Percentiles rank a stretch among this genome's conserved stretches.
Evolutionary conservation across 2,329 filamentous ascomycete genomes (phyloP).

Genomic region (Apiospora hydei): DNA sequence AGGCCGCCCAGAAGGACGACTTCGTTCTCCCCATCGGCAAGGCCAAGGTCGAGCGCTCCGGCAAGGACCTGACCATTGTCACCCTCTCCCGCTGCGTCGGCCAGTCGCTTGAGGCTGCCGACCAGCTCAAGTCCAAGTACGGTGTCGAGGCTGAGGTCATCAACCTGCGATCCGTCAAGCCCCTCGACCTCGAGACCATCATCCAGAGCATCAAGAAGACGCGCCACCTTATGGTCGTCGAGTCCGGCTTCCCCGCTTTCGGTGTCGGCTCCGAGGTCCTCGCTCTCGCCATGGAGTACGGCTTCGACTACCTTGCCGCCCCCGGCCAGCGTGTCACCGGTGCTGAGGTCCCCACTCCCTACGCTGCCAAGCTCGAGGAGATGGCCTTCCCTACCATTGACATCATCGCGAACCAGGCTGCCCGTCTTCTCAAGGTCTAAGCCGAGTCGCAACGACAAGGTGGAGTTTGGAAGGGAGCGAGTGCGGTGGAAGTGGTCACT

Average conservation of each 20-base stretch:
- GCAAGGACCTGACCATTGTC: slow-evolving; percentile 96
- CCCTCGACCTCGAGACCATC: slow-evolving; percentile 92
- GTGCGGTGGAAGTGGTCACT: slow-evolving; percentile 4
- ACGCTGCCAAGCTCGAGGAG: slow-evolving; percentile 90
- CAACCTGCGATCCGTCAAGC: slow-evolving; percentile 98
- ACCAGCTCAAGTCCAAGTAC: slow-evolving; percentile 94
- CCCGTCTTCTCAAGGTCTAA: slow-evolving; percentile 74
- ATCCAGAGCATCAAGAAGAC: slow-evolving; percentile 99
- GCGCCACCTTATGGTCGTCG: slow-evolving; percentile 85
- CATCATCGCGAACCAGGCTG: slow-evolving; percentile 86
- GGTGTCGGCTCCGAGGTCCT: slow-evolving; percentile 93
- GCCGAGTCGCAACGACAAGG: not conserved
- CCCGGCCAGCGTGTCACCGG: slow-evolving; percentile 94
- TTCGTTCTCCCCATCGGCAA: slow-evolving; percentile 98
- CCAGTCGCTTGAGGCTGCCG: slow-evolving; percentile 86
- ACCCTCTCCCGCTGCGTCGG: slow-evolving; percentile 95
- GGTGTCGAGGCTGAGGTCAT: slow-evolving; percentile 95
- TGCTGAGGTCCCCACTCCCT: slow-evolving; percentile 96
- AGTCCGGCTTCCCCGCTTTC: slow-evolving; percentile 95
- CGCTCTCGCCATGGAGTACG: slow-evolving; percentile 95
- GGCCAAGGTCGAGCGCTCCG: slow-evolving; percentile 96
- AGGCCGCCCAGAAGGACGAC: slow-evolving; percentile 93
- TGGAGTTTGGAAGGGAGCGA: not conserved
- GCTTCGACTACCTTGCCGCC: slow-evolving; percentile 95
- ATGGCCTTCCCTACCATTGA: slow-evolving; percentile 93